These are phyloP conservation scores for Zalaria obscura DNA, from an alignment of 2,329 filamentous ascomycete genomes.

Conservation along the genomic window DNA sequence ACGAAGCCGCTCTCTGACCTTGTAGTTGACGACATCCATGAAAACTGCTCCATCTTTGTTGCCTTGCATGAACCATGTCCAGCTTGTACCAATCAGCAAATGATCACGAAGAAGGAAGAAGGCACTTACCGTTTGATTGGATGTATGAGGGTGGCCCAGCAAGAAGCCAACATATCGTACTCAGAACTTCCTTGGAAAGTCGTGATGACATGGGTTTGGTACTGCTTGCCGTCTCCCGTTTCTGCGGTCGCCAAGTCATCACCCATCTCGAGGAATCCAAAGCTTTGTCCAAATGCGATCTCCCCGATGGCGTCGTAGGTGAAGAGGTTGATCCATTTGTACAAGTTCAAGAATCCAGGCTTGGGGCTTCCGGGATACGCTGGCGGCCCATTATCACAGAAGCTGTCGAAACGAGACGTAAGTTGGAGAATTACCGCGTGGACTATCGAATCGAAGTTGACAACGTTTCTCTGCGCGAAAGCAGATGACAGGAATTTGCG, in stretches of 20 bases:
- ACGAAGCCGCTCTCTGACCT: slow-evolving; percentile 30
- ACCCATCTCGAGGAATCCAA: slow-evolving; percentile 23
- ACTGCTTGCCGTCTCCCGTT: slow-evolving; percentile 24
- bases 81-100: slow-evolving; percentile 18
- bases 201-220: slow-evolving; percentile 21
- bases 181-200: slow-evolving; percentile 33
- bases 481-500: slow-evolving; percentile 23
- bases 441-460: slow-evolving; percentile 27
- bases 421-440: slow-evolving; percentile 20
- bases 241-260: slow-evolving; percentile 15
- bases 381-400: slow-evolving; percentile 10
- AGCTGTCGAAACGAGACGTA: slow-evolving; percentile 20
- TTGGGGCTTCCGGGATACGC: slow-evolving; percentile 7
- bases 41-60: no score
- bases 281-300: slow-evolving; percentile 22
- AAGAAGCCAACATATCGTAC: slow-evolving; percentile 31
- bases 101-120: slow-evolving; percentile 26
- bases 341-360: slow-evolving; percentile 18
- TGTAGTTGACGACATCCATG: slow-evolving; percentile 31
- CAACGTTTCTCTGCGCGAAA: slow-evolving; percentile 25
- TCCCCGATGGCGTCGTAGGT: slow-evolving; percentile 24
- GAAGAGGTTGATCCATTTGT: slow-evolving; percentile 23
- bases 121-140: slow-evolving; percentile 28
- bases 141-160: slow-evolving; percentile 33
- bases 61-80: slow-evolving; percentile 12